Evolutionary conservation across 495 filamentous ascomycete species (phyloP).

Genomic region (Clavariopsis aquatica): DNA sequence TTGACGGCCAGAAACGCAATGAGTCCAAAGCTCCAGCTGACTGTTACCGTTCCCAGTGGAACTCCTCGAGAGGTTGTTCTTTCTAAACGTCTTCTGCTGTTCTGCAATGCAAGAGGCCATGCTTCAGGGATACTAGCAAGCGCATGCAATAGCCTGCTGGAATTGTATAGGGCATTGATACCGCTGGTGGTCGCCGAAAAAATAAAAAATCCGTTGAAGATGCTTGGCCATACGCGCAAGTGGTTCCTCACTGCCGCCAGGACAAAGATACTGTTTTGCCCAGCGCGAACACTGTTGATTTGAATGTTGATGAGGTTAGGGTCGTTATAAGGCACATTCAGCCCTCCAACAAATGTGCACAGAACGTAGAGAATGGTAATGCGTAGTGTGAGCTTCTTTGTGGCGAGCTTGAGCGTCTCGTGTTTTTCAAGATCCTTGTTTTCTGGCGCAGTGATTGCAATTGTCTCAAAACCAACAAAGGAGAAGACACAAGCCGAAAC

Average conservation of each 20-base stretch:
- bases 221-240: constrained; percentile 46
- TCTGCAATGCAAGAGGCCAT: constrained; percentile 46
- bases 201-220: constrained; percentile 55
- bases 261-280: constrained; percentile 51
- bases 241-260: constrained; percentile 51
- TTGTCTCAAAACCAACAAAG: constrained; percentile 55
- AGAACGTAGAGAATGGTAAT: constrained; percentile 52
- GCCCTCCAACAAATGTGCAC: constrained; percentile 47
- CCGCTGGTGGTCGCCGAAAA: constrained; percentile 53
- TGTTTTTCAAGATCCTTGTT: constrained; percentile 49
- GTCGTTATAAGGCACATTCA: constrained; percentile 52
- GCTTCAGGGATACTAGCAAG: constrained; percentile 47
- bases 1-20: constrained; percentile 53
- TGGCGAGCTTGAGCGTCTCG: constrained; percentile 55
- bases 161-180: constrained; percentile 52
- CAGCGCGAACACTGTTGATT: constrained; percentile 47
- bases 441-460: constrained; percentile 52
- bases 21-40: constrained; percentile 52
- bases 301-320: constrained; percentile 39
- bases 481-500: constrained; percentile 50
- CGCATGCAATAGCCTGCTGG: constrained; percentile 51
- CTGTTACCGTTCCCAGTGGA: constrained; percentile 52
- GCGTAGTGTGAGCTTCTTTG: constrained; percentile 51
- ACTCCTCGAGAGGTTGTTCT: constrained; percentile 51
- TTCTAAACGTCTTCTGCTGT: constrained; percentile 44